phyloP scores from a whole-genome alignment of 192 early-diverging fungal species.

The Coemansia sp. region DNA sequence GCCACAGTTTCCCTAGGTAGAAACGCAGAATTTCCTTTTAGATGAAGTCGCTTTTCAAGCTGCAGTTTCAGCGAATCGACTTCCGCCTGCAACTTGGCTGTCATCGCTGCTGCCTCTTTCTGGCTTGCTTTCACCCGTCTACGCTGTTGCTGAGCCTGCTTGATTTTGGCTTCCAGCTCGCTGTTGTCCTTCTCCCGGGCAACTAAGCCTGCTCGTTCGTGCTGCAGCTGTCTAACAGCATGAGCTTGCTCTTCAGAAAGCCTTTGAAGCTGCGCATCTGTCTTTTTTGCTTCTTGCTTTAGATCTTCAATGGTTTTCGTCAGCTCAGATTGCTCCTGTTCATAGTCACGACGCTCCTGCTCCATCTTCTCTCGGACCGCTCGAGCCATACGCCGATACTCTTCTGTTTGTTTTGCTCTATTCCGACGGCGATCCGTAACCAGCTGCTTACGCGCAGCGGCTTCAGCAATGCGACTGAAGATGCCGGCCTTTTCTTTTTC shows the following conservation, averaged over 20 bases:
- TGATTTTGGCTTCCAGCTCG: slow-evolving; percentile 19
- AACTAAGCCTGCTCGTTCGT: slow-evolving; percentile 17
- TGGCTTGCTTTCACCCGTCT: slow-evolving; percentile 19
- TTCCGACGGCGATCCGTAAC: slow-evolving; percentile 23
- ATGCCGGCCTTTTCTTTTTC: slow-evolving; percentile 28
- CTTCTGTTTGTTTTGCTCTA: slow-evolving; percentile 18
- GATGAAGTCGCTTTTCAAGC: slow-evolving; percentile 13
- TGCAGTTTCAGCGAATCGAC: slow-evolving; percentile 16
- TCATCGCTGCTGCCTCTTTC: slow-evolving; percentile 4
- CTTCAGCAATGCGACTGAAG: slow-evolving; percentile 23
- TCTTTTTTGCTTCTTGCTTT: slow-evolving; percentile 24
- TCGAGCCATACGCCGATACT: slow-evolving; percentile 20
- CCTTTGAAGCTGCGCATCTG: slow-evolving; percentile 9
- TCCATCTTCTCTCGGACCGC: slow-evolving; percentile 22
- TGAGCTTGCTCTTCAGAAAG: slow-evolving; percentile 19
- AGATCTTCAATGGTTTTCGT: slow-evolving; percentile 16
- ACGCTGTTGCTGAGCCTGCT: slow-evolving; percentile 9
- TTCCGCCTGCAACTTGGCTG: slow-evolving; percentile 21
- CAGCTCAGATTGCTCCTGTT: slow-evolving; percentile 27
- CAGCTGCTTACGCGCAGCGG: slow-evolving; percentile 23
- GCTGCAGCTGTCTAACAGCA: slow-evolving; percentile 11
- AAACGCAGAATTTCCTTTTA: too few relatives aligned
- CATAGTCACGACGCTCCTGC: slow-evolving; percentile 30
- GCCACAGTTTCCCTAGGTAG: too few relatives aligned
- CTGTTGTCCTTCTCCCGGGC: slow-evolving; percentile 32